phyloP scores from a whole-genome alignment of 495 filamentous ascomycete genomes.

The Aspergillus haitiensis region DNA sequence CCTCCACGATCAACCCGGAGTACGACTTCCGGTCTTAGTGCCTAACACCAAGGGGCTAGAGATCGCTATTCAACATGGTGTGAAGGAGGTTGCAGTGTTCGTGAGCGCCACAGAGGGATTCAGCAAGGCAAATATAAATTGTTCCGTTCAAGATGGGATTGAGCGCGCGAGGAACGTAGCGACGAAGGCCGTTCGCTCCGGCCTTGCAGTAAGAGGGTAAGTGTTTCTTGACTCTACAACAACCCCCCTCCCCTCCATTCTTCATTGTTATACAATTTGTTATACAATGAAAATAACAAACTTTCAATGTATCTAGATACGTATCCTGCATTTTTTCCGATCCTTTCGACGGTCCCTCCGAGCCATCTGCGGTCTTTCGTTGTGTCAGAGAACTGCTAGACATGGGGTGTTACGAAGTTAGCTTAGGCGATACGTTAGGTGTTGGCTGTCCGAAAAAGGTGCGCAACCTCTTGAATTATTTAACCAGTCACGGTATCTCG shows the following conservation, averaged over 20 bases:
- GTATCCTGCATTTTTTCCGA: conserved; percentile 48
- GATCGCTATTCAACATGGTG: conserved; percentile 31
- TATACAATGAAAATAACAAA: not conserved
- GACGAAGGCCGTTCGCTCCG: conserved; percentile 19
- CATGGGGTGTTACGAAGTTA: conserved; percentile 47
- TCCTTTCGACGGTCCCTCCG: conserved; percentile 40
- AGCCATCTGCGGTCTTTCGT: conserved; percentile 33
- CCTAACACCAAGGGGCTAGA: conserved; percentile 45
- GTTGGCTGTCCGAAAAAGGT: conserved; percentile 38
- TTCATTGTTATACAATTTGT: no score
- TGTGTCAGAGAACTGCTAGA: conserved; percentile 35
- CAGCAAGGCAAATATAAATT: conserved; percentile 47
- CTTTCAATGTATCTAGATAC: conserved; percentile 29
- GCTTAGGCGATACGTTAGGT: conserved; percentile 47
- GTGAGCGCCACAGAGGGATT: conserved; percentile 47
- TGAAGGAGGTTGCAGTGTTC: conserved; percentile 45
- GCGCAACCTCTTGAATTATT: conserved; percentile 29
- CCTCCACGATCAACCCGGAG: conserved; percentile 5
- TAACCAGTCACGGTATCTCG: conserved; percentile 31
- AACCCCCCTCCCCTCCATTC: not conserved
- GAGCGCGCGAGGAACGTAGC: conserved; percentile 28
- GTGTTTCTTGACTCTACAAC: conserved; percentile 7
- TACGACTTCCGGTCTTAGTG: conserved; percentile 39
- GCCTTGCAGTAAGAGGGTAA: conserved; percentile 42
- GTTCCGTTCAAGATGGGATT: conserved; percentile 33